Base-by-base conservation (phyloP, 2,329 filamentous ascomycete species). In the Microsporum canis region DNA sequence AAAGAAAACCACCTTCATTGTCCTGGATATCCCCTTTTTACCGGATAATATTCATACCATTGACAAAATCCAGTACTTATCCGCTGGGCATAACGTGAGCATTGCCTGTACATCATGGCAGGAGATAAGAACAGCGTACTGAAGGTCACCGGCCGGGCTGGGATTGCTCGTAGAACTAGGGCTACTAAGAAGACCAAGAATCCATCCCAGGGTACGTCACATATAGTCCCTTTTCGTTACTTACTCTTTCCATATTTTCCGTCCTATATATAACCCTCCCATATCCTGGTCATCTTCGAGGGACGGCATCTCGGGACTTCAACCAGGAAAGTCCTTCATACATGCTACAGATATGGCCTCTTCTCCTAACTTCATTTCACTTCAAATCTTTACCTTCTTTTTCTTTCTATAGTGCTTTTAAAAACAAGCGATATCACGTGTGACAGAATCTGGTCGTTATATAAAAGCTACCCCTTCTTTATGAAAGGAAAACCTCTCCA, bases 71-170 rank as follows among this genome's bases (percentile, higher is more conserved):
- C 38, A 39, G 38, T 23, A 23, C 17, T 23, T 23, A 23, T 23
- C 17, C 17, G 17, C 27, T 23, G 4, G 23, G 27, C 14, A 31
- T 29, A 5, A 12, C 23, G 8, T n/a, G 10, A 55, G 36, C 39
- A 23, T 23, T 43, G 10, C n/a, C 17, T 57, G 1, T 3, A 34
- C 31, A n/a, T 34, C 29, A 60, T 60, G 58, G 58, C 17, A 5
- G 45, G 47, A 60, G 34, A 29, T 39, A 55, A 29, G 47, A 43
- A 56, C 10, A 23, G 12, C 31, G 47, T 60, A 43, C 34, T 39
- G 8, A 60, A 60, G 47, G 58, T 47, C 23, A 39, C 47, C 14
- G 58, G 58, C 7, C 39, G 41, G 3, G 57, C 34, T 36, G 57
- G 57, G 29, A 27, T 43, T 23, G 27, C 41, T 34, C 29, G 57